Percentiles rank a stretch among this genome's conserved stretches.
Conservation (phyloP, 768 basidiomycete species). For the Naematelia encephala region DNA sequence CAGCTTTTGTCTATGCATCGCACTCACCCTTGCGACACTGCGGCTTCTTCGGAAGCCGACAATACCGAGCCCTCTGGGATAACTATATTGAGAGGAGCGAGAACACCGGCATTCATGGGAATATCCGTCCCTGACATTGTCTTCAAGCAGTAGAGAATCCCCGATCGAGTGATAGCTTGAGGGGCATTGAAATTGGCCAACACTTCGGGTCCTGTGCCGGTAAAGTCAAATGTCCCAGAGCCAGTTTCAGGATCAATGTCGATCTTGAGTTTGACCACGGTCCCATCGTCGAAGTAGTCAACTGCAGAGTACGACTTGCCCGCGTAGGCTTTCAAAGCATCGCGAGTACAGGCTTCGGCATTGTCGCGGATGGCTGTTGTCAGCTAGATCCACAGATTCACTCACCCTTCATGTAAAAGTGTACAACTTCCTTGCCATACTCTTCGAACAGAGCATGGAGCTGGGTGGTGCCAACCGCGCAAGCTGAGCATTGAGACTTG, state of each 20-base stretch:
- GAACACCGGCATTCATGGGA: slow-evolving; percentile 18
- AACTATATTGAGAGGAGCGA: slow-evolving; percentile 9
- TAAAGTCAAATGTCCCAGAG: slow-evolving; percentile 23
- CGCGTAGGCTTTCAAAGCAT: slow-evolving; percentile 56
- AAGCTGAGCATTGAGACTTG: slow-evolving; percentile 22
- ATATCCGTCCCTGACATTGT: slow-evolving; percentile 14
- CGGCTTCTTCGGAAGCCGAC: slow-evolving; percentile 3
- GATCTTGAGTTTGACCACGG: slow-evolving; percentile 11
- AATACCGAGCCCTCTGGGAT: slow-evolving; percentile 2
- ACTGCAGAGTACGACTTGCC: not conserved
- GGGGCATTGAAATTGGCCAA: slow-evolving; percentile 23
- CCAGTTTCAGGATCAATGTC: slow-evolving; percentile 16
- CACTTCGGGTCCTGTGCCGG: slow-evolving; percentile 19
- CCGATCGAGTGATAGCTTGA: slow-evolving; percentile 9
- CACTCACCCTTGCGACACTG: slow-evolving; percentile 2
- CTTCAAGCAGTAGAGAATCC: slow-evolving; percentile 21
- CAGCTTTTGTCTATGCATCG: no score
- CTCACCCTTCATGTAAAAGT: slow-evolving; percentile 14
- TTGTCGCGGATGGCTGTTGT: slow-evolving; percentile 65
- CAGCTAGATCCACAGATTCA: no score
- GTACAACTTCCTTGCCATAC: slow-evolving; percentile 15
- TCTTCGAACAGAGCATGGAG: slow-evolving; percentile 30
- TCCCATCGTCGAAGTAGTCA: slow-evolving; percentile 9
- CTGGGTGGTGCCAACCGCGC: slow-evolving; percentile 29
- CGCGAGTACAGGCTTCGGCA: slow-evolving; percentile 79